These are phyloP conservation scores for Suillus lakei DNA, from an alignment of 768 basidiomycete species.

Conservation along the genomic window DNA sequence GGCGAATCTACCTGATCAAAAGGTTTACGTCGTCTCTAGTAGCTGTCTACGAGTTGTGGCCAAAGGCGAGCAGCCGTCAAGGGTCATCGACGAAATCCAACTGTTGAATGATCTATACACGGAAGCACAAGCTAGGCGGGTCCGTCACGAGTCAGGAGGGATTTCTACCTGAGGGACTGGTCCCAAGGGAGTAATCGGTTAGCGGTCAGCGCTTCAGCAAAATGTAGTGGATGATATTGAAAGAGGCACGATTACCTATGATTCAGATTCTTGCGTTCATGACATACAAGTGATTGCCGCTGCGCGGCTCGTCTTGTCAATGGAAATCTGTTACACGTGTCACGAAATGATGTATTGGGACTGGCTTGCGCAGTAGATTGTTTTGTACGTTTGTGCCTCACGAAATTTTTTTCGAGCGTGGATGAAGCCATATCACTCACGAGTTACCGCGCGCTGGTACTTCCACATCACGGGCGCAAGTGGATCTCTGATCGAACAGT, in stretches of 20 bases:
- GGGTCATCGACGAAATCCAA: constrained; percentile 16
- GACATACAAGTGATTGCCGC: too few relatives aligned
- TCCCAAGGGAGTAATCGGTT: too few relatives aligned
- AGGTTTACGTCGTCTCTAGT: constrained; percentile 25
- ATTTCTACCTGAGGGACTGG: too few relatives aligned
- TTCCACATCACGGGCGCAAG: constrained; percentile 35
- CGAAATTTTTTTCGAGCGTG: not conserved
- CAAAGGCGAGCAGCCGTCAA: constrained; percentile 1
- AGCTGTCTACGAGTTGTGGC: constrained; percentile 12
- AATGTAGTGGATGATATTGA: too few relatives aligned
- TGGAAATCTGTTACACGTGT: too few relatives aligned
- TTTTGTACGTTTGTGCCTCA: not conserved
- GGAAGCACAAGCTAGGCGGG: constrained; percentile 14
- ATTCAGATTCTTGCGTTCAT: too few relatives aligned
- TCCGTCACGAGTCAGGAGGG: too few relatives aligned
- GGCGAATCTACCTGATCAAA: constrained; percentile 22
- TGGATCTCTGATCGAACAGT: constrained; percentile 25
- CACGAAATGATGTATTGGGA: not conserved
- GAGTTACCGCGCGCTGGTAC: constrained; percentile 30
- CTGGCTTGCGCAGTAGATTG: not conserved
- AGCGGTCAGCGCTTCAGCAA: too few relatives aligned
- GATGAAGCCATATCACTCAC: constrained; percentile 33
- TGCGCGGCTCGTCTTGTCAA: too few relatives aligned
- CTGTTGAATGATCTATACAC: constrained; percentile 14
- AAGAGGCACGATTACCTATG: too few relatives aligned